Conservation (phyloP, 257 asterid genomes). For the Solanum sparsipilum region DNA sequence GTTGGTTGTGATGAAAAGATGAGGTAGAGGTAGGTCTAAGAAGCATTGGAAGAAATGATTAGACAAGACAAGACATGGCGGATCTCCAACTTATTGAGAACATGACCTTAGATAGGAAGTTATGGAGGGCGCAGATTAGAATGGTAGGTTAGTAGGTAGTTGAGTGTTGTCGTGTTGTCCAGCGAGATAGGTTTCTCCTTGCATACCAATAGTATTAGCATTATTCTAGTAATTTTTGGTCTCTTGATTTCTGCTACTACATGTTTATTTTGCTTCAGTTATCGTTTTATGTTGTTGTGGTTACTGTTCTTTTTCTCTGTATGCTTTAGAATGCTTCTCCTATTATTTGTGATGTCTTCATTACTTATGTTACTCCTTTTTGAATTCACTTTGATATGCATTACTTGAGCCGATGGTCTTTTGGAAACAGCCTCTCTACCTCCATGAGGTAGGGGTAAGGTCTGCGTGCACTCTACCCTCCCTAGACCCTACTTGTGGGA, state of each 20-base stretch:
- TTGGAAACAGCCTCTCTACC: not conserved
- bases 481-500: not conserved
- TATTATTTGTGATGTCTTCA: not conserved
- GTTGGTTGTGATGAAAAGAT: not conserved
- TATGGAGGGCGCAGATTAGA: not conserved
- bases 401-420: not conserved
- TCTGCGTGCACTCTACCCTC: not conserved
- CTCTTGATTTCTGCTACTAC: not conserved
- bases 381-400: not conserved
- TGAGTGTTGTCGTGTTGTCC: not conserved
- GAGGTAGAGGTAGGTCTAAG: not conserved
- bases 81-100: not conserved
- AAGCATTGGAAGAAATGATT: not conserved
- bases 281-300: not conserved
- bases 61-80: not conserved
- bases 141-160: not conserved
- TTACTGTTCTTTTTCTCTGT: not conserved
- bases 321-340: not conserved
- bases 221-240: not conserved
- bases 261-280: not conserved
- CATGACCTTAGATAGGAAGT: not conserved
- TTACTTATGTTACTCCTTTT: not conserved
- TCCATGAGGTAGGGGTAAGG: not conserved
- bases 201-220: not conserved
- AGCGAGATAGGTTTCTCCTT: not conserved